These are phyloP conservation scores for Coemansia interrupta DNA, from an alignment of 192 early-diverging fungal genomes.

Conservation along the genomic window DNA sequence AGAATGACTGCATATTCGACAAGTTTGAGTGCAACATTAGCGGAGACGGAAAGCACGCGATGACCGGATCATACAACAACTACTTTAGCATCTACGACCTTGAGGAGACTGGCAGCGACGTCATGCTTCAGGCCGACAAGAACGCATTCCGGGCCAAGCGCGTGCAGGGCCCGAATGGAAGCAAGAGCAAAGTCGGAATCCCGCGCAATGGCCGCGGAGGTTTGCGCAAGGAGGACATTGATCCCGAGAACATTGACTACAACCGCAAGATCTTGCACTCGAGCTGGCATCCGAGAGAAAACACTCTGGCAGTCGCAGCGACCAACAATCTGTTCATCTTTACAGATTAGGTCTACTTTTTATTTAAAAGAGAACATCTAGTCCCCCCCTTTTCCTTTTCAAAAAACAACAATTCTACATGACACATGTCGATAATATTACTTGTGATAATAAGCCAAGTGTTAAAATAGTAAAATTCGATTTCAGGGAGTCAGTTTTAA, in stretches of 20 bases:
- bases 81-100: slow-evolving; percentile 95
- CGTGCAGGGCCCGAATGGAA: slow-evolving; percentile 59
- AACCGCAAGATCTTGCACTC: slow-evolving; percentile 97
- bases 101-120: slow-evolving; percentile 70
- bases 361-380: not conserved
- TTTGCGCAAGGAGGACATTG: slow-evolving; percentile 68
- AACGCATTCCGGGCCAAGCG: slow-evolving; percentile 95
- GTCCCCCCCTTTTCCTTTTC: not conserved
- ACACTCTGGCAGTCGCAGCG: slow-evolving; percentile 95
- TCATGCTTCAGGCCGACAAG: slow-evolving; percentile 95
- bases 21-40: slow-evolving; percentile 99
- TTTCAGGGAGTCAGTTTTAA: no score
- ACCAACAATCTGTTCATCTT: slow-evolving; percentile 99
- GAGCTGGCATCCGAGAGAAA: slow-evolving; percentile 98
- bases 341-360: slow-evolving; percentile 52
- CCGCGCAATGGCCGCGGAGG: slow-evolving; percentile 57
- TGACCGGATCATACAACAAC: slow-evolving; percentile 99
- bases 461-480: no score
- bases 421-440: no score
- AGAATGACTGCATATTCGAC: slow-evolving; percentile 99
- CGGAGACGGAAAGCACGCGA: slow-evolving; percentile 85
- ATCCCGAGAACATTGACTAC: slow-evolving; percentile 86
- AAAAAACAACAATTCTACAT: not conserved
- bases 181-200: slow-evolving; percentile 56
- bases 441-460: no score